Evolutionary conservation across 2,329 filamentous ascomycete genomes (phyloP), one percentile per base, ranked within the genome.

Genomic region (Fusarium tupiense): DNA sequence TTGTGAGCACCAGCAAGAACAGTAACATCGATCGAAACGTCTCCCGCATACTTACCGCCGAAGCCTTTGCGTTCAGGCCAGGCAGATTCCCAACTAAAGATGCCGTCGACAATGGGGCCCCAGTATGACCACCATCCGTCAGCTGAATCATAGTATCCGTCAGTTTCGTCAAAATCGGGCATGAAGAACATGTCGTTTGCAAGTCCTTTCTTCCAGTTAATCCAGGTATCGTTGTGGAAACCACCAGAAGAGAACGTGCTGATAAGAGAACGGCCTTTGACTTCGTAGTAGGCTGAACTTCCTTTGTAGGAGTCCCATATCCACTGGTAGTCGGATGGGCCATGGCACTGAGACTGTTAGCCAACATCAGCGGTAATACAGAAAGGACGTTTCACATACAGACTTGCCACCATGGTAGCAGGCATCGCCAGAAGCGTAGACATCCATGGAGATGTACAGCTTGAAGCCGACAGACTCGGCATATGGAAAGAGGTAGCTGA

Each of bases 61-160:
- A 9, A 38, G 19, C 50, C 50, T 38, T 54, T 54, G 6, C 50
- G 50, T 38, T 54, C 50, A 0, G 50, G 50, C 50, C 50, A 54
- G 13, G 50, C 50, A 9, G 50, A 54, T 20, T 54, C 50, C n/a
- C 50, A 54, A 8, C 50, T 54, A 8, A 54, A 38, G 33, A 54
- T 54, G 7, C 33, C 50, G 19, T 54, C 50, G 4, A 38, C 33
- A 38, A 54, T 38, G 13, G 33, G 33, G 10, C 50, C 50, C 50
- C 50, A 54, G 50, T 54, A 54, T 12, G 33, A 54, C 50, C 50
- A 54, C 50, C 50, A 54, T 7, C 19, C 50, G 5, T 54, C 24
- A 2, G 33, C n/a, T 3, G 50, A 54, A 1, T 54, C 33, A 17
- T 54, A 54, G 9, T 54, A 54, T 17, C 50, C 33, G 19, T 29